Evolutionary conservation across 1,284 basidiomycete species (phyloP), one percentile per base, ranked within the genome.

Genomic region (Porphyrellus sp.): DNA sequence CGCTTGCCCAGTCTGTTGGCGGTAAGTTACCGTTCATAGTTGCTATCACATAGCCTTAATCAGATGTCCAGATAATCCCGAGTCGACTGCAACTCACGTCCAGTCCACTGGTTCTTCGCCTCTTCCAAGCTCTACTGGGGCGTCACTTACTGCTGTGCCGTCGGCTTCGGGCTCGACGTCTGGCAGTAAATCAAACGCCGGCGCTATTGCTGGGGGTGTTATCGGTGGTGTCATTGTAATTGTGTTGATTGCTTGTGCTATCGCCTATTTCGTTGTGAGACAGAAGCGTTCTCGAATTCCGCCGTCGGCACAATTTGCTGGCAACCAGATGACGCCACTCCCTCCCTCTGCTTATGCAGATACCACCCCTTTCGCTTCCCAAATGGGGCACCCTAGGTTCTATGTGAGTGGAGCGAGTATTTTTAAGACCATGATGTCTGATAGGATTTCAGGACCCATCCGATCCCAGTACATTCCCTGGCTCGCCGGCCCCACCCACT

Each of bases 211-310:
- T 1, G 70, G 62, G 8, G 74, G 74, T 16, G 68, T 76, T 6
- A 64, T 78, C 11, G 77, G 76, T 28, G 76, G 70, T 24, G 45
- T 73, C 6, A 52, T 71, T 1, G 65, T 62, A 9, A 46, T 69
- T 24, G 68, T 64, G 4, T 23, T 69, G 21, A 59, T 74, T 8
- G 62, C 41, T 9, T 66, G 55, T 7, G 47, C 56, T 13, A 24
- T 61, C 7, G 56, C 60, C 38, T 70, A 67, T 58, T 60, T 70
- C 52, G 18, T 63, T 21, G 45, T 61, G 48, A 74, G 57, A 39
- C 63, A 58, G 18, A 71, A 62, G 34, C 64, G 65, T 20, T 49
- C 65, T n/a, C 49, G 33, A 40, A 27, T 18, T 4, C 33, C 55
- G 3, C 48, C 56, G 8, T 58, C 63, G n/a, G 49, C 64, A 13